phyloP scores from a whole-genome alignment of 352 stramenopile species.

The Phytophthora kernoviae region DNA sequence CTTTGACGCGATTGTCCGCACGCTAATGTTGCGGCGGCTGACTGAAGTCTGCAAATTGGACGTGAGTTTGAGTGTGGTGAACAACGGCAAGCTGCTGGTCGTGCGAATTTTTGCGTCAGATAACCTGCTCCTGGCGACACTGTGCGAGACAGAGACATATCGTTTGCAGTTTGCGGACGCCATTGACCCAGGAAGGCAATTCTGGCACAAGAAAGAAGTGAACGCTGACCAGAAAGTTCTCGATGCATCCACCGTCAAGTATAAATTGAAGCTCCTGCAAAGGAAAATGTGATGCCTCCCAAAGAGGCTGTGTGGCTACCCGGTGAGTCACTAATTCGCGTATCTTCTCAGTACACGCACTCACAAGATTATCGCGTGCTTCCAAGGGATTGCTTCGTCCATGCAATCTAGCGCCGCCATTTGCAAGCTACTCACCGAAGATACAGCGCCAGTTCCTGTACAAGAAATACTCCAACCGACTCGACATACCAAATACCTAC shows the following conservation, averaged over 20 bases:
- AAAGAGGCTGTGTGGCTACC: slow-evolving; percentile 53
- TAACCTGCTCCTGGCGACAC: slow-evolving; percentile 63
- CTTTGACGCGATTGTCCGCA: slow-evolving; percentile 66
- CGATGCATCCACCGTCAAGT: slow-evolving; percentile 50
- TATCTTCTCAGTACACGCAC: slow-evolving; percentile 60
- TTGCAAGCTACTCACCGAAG: slow-evolving; percentile 47
- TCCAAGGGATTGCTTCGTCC: slow-evolving; percentile 23
- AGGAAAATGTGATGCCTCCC: slow-evolving; percentile 32
- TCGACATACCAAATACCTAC: slow-evolving; percentile 48
- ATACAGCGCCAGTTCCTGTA: slow-evolving; percentile 69
- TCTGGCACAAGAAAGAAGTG: slow-evolving; percentile 55
- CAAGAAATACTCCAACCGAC: slow-evolving; percentile 57
- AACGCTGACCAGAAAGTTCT: slow-evolving; percentile 50
- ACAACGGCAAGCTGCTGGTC: slow-evolving; percentile 48
- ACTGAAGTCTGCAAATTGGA: slow-evolving; percentile 55
- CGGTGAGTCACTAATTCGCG: slow-evolving; percentile 40
- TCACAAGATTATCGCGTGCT: slow-evolving; percentile 40
- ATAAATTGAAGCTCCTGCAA: slow-evolving; percentile 56
- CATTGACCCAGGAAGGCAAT: slow-evolving; percentile 53
- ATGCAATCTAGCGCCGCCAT: slow-evolving; percentile 35
- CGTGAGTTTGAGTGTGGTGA: slow-evolving; percentile 58
- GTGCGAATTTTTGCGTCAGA: slow-evolving; percentile 63
- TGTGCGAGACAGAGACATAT: slow-evolving; percentile 56
- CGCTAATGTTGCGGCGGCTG: slow-evolving; percentile 58
- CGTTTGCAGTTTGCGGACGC: slow-evolving; percentile 59